Evolutionary conservation across 768 basidiomycete genomes (phyloP), one percentile per base, ranked within the genome.

Genomic region (Phaeotremella skinneri): DNA sequence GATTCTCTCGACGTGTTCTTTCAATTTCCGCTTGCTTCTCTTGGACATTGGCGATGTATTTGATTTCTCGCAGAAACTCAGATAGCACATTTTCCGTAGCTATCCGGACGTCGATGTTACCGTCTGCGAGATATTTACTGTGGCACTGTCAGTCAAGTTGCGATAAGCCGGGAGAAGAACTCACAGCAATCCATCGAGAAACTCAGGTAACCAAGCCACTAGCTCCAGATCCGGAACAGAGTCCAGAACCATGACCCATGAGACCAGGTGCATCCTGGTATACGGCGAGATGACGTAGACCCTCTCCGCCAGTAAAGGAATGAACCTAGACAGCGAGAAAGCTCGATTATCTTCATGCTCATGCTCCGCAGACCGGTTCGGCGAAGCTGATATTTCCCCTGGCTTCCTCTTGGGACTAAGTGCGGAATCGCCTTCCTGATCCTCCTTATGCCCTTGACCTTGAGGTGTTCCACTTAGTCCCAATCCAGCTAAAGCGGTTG

Each of bases 151-250:
- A 70, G 55, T 61, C 60, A 62, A 42, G 23, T 49, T 49, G 26
- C n/a, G 37, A 37, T 17, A 37, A 37, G 9, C 34, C 7, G 34
- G 17, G 17, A 13, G 25, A 17, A n/a, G 1, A 5, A 73, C 74
- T 68, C 66, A 92, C 90, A 99, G 72, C 41, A 99, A 82, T 1
- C 92, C 93, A 62, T 97, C 92, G 50, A 99, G 78, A 73, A 98
- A 93, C 70, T 96, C 88, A 0, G 96, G 96, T 31, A 99, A 83
- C 78, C 90, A 96, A 26, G 90, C 87, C 47, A 98, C 88, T 45
- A 99, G 83, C 74, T 98, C 94, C 54, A 99, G 81, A 71, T 99
- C 96, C 11, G 96, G 96, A 3, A 98, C 90, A 20, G 91, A 93
- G 72, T 97, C 92, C 45, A 99, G 83, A 3, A 96, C 89, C 42